Conservation (phyloP, 164 flowering plant genomes). For the Tinospora cordifolia region DNA sequence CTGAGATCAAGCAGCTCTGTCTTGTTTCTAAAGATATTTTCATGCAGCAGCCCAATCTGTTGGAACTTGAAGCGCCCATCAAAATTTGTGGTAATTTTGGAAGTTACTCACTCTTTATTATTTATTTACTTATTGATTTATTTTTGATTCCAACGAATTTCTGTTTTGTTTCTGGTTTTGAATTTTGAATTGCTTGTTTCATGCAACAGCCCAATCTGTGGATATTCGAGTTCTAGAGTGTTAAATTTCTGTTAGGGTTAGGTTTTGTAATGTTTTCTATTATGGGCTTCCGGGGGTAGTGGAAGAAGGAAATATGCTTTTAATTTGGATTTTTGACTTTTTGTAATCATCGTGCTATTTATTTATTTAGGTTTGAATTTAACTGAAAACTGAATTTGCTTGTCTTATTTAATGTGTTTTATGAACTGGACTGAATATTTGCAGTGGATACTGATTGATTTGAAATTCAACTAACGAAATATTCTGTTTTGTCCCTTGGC, state of each 20-base stretch:
- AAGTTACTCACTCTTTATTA: too few species aligned
- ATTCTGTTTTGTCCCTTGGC: too few species aligned
- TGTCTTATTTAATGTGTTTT: not conserved
- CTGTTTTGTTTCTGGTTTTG: not conserved
- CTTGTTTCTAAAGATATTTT: conserved; percentile 52
- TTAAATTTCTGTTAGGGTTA: not conserved
- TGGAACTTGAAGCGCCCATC: conserved; percentile 81
- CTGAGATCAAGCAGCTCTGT: conserved; percentile 73
- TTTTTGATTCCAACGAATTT: not conserved
- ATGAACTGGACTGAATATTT: too few species aligned
- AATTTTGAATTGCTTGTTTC: conserved; percentile 1
- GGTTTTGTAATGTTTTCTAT: not conserved
- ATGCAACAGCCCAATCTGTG: too few species aligned
- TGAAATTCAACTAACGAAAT: too few species aligned
- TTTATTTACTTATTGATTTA: too few species aligned
- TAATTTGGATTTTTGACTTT: too few species aligned
- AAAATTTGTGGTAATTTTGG: conserved; percentile 62
- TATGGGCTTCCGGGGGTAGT: too few species aligned
- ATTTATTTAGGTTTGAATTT: not conserved
- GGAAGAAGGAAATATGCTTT: too few species aligned
- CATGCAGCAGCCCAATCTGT: conserved; percentile 57
- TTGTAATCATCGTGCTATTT: too few species aligned
- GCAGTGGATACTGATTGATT: too few species aligned
- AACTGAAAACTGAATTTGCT: not conserved
- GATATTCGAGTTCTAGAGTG: not conserved